Evolutionary conservation across 495 filamentous ascomycete genomes (phyloP).

Genomic region (Neurospora sp.): DNA sequence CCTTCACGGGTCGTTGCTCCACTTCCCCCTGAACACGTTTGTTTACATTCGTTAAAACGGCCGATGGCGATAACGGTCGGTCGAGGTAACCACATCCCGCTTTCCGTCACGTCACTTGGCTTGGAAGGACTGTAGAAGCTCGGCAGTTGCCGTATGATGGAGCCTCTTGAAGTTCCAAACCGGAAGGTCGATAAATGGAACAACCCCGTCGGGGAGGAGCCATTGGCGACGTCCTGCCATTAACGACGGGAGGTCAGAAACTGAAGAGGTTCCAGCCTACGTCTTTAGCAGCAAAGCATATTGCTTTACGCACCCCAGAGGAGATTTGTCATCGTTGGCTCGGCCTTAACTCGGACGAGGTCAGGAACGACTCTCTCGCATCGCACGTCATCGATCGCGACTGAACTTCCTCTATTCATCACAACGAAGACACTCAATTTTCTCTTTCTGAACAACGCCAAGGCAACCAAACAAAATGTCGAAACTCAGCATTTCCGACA

Average conservation of each 20-base stretch:
- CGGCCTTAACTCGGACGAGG: background rate
- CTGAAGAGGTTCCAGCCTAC: background rate
- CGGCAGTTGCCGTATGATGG: background rate
- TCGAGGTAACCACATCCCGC: background rate
- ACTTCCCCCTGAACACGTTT: background rate
- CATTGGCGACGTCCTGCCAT: no score
- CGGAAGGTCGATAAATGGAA: background rate
- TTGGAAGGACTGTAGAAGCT: background rate
- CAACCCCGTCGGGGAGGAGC: no score
- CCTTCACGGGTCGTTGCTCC: background rate
- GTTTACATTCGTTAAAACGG: background rate
- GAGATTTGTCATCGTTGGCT: background rate
- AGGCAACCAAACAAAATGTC: constrained; percentile 37
- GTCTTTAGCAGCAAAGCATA: background rate
- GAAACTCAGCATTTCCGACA: constrained; percentile 49
- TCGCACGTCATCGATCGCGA: background rate
- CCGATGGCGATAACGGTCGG: background rate
- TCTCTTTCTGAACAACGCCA: background rate
- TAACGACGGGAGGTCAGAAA: background rate
- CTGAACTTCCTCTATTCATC: background rate
- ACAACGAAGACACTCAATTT: background rate
- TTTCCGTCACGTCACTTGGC: background rate
- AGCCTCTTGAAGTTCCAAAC: background rate
- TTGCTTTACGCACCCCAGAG: background rate
- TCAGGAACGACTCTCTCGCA: background rate